Percentiles rank a stretch among this genome's conserved stretches.
Conservation (phyloP, 768 basidiomycete species). For the Trametes sanguinea region DNA sequence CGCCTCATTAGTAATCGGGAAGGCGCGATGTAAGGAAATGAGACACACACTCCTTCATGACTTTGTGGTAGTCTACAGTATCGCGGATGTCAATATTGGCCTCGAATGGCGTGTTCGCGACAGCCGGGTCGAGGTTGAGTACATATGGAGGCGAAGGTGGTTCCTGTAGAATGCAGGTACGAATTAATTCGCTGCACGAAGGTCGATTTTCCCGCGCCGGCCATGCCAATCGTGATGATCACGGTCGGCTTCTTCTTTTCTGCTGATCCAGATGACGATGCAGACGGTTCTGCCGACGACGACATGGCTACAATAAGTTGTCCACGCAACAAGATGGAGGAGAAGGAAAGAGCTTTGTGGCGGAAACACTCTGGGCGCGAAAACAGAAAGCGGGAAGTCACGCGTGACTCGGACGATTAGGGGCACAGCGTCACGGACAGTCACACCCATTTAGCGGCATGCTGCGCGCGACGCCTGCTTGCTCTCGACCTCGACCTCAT, state of each 20-base stretch:
- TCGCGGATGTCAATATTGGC: slow-evolving; percentile 98
- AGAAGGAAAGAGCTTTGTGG: not conserved
- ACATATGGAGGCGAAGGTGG: slow-evolving; percentile 84
- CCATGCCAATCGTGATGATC: slow-evolving; percentile 94
- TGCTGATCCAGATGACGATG: slow-evolving; percentile 2
- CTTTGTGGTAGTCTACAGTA: slow-evolving; percentile 95
- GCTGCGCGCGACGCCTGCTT: not conserved
- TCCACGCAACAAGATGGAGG: not conserved
- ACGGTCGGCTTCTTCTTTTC: slow-evolving; percentile 66
- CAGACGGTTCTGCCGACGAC: not conserved
- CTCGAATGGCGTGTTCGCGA: slow-evolving; percentile 87
- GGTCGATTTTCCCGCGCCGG: slow-evolving; percentile 96
- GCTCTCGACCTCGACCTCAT: slow-evolving; percentile 15
- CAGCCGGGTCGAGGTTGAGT: slow-evolving; percentile 97
- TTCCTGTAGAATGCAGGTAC: slow-evolving; percentile 72
- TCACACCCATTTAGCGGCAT: slow-evolving; percentile 9
- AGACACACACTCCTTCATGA: slow-evolving; percentile 96
- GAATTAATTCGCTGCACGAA: slow-evolving; percentile 95
- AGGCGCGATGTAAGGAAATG: too few relatives aligned
- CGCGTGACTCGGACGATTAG: slow-evolving; percentile 7
- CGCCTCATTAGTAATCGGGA: not conserved
- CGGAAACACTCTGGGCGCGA: not conserved
- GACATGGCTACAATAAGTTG: not conserved
- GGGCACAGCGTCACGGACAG: slow-evolving; percentile 7
- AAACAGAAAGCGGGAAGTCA: slow-evolving; percentile 10